phyloP scores from a whole-genome alignment of 768 basidiomycete genomes.

The Rhizopogon roseolus region DNA sequence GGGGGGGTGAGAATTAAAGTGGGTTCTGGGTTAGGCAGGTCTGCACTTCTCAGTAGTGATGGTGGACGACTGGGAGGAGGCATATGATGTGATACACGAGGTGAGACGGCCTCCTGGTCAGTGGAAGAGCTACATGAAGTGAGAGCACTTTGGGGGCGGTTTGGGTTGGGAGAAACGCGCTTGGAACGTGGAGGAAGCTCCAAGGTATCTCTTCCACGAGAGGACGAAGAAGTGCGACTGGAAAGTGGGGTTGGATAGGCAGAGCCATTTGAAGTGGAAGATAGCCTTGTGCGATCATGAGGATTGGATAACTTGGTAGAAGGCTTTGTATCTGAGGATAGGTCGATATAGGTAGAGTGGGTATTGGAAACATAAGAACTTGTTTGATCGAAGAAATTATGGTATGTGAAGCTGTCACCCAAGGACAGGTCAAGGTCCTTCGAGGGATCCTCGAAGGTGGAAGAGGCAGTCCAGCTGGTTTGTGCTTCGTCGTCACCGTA shows the following conservation, averaged over 20 bases:
- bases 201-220: slow-evolving; percentile 11
- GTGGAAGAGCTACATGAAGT: slow-evolving; percentile 24
- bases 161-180: slow-evolving; percentile 16
- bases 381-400: slow-evolving; percentile 27
- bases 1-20: slow-evolving; percentile 13
- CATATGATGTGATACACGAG: slow-evolving; percentile 13
- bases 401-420: slow-evolving; percentile 29
- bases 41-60: slow-evolving; percentile 16
- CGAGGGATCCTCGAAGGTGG: slow-evolving; percentile 31
- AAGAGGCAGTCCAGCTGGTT: slow-evolving; percentile 42
- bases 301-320: slow-evolving; percentile 13
- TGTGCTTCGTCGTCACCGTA: slow-evolving; percentile 57
- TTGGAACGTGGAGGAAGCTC: slow-evolving; percentile 21
- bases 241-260: slow-evolving; percentile 16
- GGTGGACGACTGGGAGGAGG: slow-evolving; percentile 25
- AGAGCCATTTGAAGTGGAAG: slow-evolving; percentile 22
- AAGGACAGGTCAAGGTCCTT: slow-evolving; percentile 32
- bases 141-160: slow-evolving; percentile 16
- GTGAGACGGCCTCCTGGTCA: slow-evolving; percentile 13
- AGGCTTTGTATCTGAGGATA: slow-evolving; percentile 18
- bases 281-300: slow-evolving; percentile 15
- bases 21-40: slow-evolving; percentile 20
- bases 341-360: slow-evolving; percentile 25
- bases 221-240: slow-evolving; percentile 11
- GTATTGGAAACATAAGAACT: slow-evolving; percentile 10